Percentiles rank a stretch among this genome's conserved stretches.
Evolutionary conservation across 345 rosid genomes (phyloP).

Genomic region (Atalantia buxifolia): DNA sequence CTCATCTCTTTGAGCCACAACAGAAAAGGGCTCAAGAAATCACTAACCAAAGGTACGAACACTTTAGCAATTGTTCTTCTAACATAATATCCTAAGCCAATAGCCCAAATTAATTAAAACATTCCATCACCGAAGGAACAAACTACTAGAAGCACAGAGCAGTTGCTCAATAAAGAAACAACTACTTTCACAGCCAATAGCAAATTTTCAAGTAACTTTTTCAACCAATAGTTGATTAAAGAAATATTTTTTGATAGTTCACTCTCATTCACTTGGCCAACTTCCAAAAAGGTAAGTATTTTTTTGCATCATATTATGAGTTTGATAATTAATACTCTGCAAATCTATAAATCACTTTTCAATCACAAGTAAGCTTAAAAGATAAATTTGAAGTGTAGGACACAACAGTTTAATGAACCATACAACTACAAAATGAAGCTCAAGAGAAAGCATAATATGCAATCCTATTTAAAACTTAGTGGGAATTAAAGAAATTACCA

Average conservation of each 20-base stretch:
- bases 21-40: neutral
- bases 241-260: neutral
- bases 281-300: neutral
- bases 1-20: neutral
- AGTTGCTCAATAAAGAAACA: neutral
- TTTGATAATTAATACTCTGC: neutral
- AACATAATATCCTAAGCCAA: neutral
- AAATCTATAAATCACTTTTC: neutral
- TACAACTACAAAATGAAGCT: neutral
- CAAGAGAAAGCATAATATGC: neutral
- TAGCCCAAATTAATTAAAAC: neutral
- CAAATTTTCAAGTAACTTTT: neutral
- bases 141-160: neutral
- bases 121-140: neutral
- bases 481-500: constrained; percentile 47
- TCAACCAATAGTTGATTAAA: neutral
- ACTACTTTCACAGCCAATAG: neutral
- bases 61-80: neutral
- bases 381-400: neutral
- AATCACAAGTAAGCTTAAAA: neutral
- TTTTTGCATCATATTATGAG: neutral
- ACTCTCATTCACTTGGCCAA: neutral
- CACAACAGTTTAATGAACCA: neutral
- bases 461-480: neutral
- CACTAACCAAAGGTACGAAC: neutral